Conservation (phyloP, 345 rosid genomes). For the Tarenaya hassleriana region DNA sequence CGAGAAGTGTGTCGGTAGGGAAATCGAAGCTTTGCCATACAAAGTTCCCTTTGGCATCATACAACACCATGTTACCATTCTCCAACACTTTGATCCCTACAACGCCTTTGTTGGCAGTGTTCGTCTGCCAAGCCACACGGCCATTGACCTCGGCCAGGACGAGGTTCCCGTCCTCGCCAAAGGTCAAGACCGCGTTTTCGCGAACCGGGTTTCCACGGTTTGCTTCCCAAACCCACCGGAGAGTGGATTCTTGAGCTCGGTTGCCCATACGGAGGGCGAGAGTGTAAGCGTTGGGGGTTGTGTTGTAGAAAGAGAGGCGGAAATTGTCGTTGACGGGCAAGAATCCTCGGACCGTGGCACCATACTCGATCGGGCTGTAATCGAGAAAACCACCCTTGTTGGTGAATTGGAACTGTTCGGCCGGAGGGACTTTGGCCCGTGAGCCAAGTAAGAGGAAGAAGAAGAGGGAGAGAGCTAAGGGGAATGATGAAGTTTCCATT, state of each 20-base stretch:
- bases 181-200: conserved; percentile 37
- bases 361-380: conserved; percentile 22
- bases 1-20: conserved; percentile 45
- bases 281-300: conserved; percentile 42
- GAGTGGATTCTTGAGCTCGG: conserved; percentile 28
- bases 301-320: conserved; percentile 44
- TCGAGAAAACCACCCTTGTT: conserved; percentile 36
- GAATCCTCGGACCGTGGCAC: conserved; percentile 24
- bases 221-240: conserved; percentile 59
- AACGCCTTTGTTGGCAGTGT: conserved; percentile 48
- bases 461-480: neutral
- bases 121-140: conserved; percentile 48
- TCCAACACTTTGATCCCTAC: conserved; percentile 32
- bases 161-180: conserved; percentile 39
- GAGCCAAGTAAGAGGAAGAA: neutral
- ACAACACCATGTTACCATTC: conserved; percentile 50
- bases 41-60: conserved; percentile 32
- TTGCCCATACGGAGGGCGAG: conserved; percentile 40
- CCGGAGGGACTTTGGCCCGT: neutral
- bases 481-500: neutral
- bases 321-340: conserved; percentile 25
- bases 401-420: conserved; percentile 8
- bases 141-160: conserved; percentile 43
- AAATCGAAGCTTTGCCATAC: conserved; percentile 53
- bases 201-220: conserved; percentile 41